Percentiles rank a stretch among this genome's conserved stretches.
Evolutionary conservation across 1,284 basidiomycete genomes (phyloP).

Genomic region (Chalciporus piperatoides): DNA sequence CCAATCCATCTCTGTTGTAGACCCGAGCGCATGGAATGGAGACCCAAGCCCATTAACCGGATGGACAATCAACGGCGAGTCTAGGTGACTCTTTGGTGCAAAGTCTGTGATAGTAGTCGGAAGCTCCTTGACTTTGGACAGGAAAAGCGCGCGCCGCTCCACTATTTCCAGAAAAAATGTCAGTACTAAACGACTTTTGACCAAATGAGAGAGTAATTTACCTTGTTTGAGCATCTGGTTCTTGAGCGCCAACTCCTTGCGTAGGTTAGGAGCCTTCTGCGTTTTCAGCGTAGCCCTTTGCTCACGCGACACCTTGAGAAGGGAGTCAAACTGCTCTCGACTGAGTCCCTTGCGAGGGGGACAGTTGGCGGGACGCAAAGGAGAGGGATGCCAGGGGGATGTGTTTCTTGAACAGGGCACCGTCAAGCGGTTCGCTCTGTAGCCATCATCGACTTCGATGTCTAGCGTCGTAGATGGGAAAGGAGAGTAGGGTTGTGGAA

Average conservation of each 20-base stretch:
- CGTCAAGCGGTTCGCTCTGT: conserved; percentile 54
- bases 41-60: conserved; percentile 66
- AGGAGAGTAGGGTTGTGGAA: conserved; percentile 58
- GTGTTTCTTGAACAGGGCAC: conserved; percentile 44
- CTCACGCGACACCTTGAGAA: conserved; percentile 57
- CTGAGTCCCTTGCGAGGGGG: conserved; percentile 53
- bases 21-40: conserved; percentile 57
- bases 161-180: conserved; percentile 37
- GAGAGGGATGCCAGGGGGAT: conserved; percentile 46
- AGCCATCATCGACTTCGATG: conserved; percentile 44
- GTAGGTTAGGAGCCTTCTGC: conserved; percentile 55
- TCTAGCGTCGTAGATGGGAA: conserved; percentile 37
- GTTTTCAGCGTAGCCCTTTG: conserved; percentile 43
- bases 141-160: conserved; percentile 69
- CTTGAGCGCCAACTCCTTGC: conserved; percentile 70
- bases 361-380: conserved; percentile 44
- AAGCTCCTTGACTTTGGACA: conserved; percentile 66
- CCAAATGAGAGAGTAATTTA: conserved; percentile 35
- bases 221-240: conserved; percentile 71
- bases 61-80: conserved; percentile 66
- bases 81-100: conserved; percentile 62
- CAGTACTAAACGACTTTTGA: neutral
- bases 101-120: conserved; percentile 56
- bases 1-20: conserved; percentile 31
- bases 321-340: conserved; percentile 56